Conservation (phyloP, 768 basidiomycete species). For the Clitopilus hobsonii region DNA sequence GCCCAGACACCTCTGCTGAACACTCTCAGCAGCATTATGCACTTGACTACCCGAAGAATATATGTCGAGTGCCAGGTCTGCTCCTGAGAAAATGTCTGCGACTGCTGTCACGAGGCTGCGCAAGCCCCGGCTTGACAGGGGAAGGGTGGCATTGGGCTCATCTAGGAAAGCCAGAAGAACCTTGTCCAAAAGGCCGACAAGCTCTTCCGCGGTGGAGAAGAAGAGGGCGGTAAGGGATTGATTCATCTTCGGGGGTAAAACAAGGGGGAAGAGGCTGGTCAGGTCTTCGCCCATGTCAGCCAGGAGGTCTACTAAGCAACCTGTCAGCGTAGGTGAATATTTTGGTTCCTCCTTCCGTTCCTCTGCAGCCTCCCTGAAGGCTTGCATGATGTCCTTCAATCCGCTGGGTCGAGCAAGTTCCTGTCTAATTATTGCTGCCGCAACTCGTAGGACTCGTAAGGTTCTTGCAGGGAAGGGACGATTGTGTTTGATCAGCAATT, state of each 20-base stretch:
- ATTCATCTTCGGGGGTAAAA: conserved; percentile 29
- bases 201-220: conserved; percentile 48
- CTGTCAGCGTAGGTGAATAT: conserved; percentile 47
- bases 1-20: conserved; percentile 48
- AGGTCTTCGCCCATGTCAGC: conserved; percentile 48
- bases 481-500: conserved; percentile 44
- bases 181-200: conserved; percentile 47
- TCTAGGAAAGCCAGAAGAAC: conserved; percentile 22
- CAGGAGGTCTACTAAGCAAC: conserved; percentile 51
- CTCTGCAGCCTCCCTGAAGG: no score
- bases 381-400: conserved; percentile 50
- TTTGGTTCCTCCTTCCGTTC: conserved; percentile 39
- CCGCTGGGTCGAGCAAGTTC: conserved; percentile 50
- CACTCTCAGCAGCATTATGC: conserved; percentile 34
- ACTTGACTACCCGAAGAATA: conserved; percentile 35
- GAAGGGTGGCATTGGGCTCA: conserved; percentile 5
- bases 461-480: conserved; percentile 48
- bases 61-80: conserved; percentile 37
- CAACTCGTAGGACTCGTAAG: conserved; percentile 58
- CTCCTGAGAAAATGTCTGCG: conserved; percentile 53
- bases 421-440: conserved; percentile 49
- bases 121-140: conserved; percentile 46
- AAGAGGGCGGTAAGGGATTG: conserved; percentile 47
- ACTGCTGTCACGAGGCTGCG: conserved; percentile 38
- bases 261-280: conserved; percentile 44